Evolutionary conservation across 768 basidiomycete genomes (phyloP), one percentile per base, ranked within the genome.

Genomic region (Rhizopogon rudus): DNA sequence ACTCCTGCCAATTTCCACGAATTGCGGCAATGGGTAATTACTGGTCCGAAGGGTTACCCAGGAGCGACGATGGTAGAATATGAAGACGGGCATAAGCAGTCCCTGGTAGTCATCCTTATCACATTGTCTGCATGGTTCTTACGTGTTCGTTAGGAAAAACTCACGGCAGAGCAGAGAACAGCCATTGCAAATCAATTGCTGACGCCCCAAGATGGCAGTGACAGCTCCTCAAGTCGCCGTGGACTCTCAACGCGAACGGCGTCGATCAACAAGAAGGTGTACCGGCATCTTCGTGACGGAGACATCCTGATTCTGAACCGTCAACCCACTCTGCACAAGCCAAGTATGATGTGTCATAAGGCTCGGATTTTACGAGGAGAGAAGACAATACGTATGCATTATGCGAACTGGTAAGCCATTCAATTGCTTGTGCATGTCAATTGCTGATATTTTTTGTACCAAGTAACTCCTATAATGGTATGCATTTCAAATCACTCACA

Each of bases 331-430:
- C 78, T 99, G 51, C 97, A 99, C 70, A 99, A 99, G 67, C 96
- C 97, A 20, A 93, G 91, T 78, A 99, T 99, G 96, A 99, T 99
- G 97, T 88, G 87, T 7, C 97, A 99, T 69, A 88, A 83, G 62
- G 96, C 96, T 14, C 87, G 87, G 54, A 88, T 98, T 17, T 70
- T 99, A 58, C 82, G 86, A 58, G 97, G 96, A 25, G 97, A 99
- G 73, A 99, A 98, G 77, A 98, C 97, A 0, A 98, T 99, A 67
- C 83, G 97, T 13, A 95, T 99, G 95, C 97, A 99, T 75, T 99
- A 99, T 67, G 96, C 97, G 25, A 99, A 99, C 66, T 99, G 96
- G 94, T 96, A 56, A 51, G 84, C 75, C 43, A 20, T 52, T 8
- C 14, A 39, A 44, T 63, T 55, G 13, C 55, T 9, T 40, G 12